Base-by-base conservation (phyloP, 176 grass and related monocot genomes). In the Rhynchospora pubera region DNA sequence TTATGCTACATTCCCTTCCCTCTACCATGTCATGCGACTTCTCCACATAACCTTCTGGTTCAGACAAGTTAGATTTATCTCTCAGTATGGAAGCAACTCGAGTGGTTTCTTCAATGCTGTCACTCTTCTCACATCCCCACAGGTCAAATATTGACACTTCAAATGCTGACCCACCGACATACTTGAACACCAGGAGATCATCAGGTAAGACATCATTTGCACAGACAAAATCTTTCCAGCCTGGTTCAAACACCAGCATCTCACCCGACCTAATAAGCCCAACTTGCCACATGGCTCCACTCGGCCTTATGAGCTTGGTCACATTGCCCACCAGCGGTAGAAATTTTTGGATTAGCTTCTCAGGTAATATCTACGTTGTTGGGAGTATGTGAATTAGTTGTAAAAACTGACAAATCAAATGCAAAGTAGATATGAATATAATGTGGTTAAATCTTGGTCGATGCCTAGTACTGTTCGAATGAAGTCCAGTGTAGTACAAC, bases 141-240 rank as follows among this genome's bases (percentile, higher is more conserved):
- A 21, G 47, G 45, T 81, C 79, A 23, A 81, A 81, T 48, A 81
- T 81, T 7, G 23, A 5, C 42, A 81, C 79, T 65, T 81, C 58
- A 32, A 81, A 65, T 50, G 65, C 79, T 0, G 16, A 48, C 21
- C 79, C 60, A 2, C 79, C 43, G n/a, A 63, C 10, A 57, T 63
- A 65, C 57, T 81, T 81, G 79, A 81, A 81, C 15, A 81, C 43
- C 55, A 81, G 79, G 28, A 81, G 79, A 81, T 81, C 79, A 50
- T 62, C 65, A 48, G 21, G 42, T 24, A 18, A 65, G 6, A 81
- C 34, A 9, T 21, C 6, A 64, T 81, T 81, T 8, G 5, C 39
- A 63, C 18, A 44, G 13, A 81, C 21, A 9, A 81, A 81, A 81
- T 81, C 11, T 47, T 47, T 42, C 79, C 79, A 81, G 42, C 79